Percentiles rank a stretch among this genome's conserved stretches.
Evolutionary conservation across 768 basidiomycete genomes (phyloP).

Genomic region (Chlorophyllum brunneum): DNA sequence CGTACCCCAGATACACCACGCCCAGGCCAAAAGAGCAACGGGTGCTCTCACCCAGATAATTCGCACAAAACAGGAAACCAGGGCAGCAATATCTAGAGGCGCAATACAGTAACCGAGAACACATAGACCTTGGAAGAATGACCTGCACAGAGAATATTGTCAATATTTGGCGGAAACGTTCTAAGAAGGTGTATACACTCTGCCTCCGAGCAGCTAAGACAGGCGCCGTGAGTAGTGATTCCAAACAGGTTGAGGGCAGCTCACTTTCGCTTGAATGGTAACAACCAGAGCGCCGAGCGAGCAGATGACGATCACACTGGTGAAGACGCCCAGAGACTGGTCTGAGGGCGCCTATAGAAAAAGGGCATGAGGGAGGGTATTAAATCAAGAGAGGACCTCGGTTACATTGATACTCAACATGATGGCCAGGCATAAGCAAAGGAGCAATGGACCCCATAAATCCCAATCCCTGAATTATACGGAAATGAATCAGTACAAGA

Average conservation of each 20-base stretch:
- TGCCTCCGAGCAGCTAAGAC: slow-evolving; percentile 67
- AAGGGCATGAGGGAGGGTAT: background rate
- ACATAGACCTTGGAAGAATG: slow-evolving; percentile 95
- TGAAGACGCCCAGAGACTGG: slow-evolving; percentile 88
- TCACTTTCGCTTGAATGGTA: slow-evolving; percentile 92
- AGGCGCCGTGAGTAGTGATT: background rate
- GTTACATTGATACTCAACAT: slow-evolving; percentile 83
- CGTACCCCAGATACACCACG: slow-evolving; percentile 96
- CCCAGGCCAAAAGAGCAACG: slow-evolving; percentile 83
- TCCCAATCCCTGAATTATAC: slow-evolving; percentile 93
- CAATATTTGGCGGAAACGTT: background rate
- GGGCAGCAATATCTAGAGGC: slow-evolving; percentile 86
- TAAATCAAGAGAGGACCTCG: background rate
- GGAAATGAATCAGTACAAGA: background rate
- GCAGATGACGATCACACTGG: slow-evolving; percentile 90
- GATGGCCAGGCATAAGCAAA: slow-evolving; percentile 75
- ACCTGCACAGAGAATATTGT: slow-evolving; percentile 37
- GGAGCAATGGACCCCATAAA: slow-evolving; percentile 91
- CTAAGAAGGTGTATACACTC: slow-evolving; percentile 54
- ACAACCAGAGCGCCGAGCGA: slow-evolving; percentile 88
- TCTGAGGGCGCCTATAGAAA: slow-evolving; percentile 67
- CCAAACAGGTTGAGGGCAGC: slow-evolving; percentile 3
- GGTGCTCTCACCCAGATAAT: slow-evolving; percentile 86
- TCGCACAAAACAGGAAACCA: slow-evolving; percentile 82
- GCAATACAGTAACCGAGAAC: slow-evolving; percentile 95